Percentiles rank a stretch among this genome's conserved stretches.
phyloP scores from a whole-genome alignment of 2,329 filamentous ascomycete species.

The Trichoderma atrobrunneum region DNA sequence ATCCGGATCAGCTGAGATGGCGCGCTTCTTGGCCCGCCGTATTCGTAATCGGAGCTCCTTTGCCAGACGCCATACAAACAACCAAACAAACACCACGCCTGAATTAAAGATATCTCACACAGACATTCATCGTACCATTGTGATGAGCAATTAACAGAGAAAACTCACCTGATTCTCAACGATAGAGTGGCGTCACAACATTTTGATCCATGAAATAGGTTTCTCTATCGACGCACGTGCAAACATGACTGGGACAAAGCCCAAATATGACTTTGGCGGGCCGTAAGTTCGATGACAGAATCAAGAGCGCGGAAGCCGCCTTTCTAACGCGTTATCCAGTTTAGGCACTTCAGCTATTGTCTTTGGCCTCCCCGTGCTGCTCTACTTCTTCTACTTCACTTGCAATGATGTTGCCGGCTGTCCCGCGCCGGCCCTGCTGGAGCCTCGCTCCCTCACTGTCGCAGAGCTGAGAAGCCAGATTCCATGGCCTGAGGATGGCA shows the following conservation, averaged over 20 bases:
- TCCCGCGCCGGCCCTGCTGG: slow-evolving; percentile 72
- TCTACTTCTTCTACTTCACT: slow-evolving; percentile 71
- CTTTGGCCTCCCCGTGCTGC: slow-evolving; percentile 70
- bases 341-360: slow-evolving; percentile 70
- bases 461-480: slow-evolving; percentile 69
- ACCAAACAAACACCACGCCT: not conserved
- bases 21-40: not conserved
- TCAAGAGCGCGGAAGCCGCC: not conserved
- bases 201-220: not conserved
- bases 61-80: not conserved
- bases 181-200: not conserved
- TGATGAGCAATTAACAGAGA: not conserved
- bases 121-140: too few relatives aligned
- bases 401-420: slow-evolving; percentile 90
- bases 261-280: slow-evolving; percentile 34
- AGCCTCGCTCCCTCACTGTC: slow-evolving; percentile 64
- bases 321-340: slow-evolving; percentile 40
- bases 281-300: slow-evolving; percentile 28
- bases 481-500: slow-evolving; percentile 69
- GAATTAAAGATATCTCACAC: not conserved
- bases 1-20: slow-evolving; percentile 17
- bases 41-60: slow-evolving; percentile 3
- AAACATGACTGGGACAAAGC: not conserved
- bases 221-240: not conserved
- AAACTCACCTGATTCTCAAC: not conserved